These are phyloP conservation scores for Metarhizium guizhouense DNA, from an alignment of 2,329 filamentous ascomycete genomes.

Conservation along the genomic window DNA sequence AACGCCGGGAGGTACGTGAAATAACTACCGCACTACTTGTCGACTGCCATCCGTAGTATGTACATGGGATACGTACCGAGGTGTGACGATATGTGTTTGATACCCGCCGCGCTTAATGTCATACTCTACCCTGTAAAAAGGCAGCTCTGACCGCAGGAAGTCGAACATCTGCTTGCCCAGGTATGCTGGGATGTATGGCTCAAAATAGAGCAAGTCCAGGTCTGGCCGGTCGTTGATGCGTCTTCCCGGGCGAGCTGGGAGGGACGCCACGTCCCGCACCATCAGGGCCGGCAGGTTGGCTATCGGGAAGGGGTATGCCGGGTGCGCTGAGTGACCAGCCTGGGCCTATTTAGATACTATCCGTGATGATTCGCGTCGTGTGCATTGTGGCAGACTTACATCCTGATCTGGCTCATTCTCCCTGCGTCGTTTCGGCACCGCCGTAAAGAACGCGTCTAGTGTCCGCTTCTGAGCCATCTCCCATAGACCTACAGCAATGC, in stretches of 20 bases:
- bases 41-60: too few species aligned
- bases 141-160: slow-evolving; percentile 61
- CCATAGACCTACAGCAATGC: background rate
- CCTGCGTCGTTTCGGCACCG: slow-evolving; percentile 19
- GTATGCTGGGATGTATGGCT: slow-evolving; percentile 57
- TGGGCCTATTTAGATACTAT: background rate
- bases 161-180: slow-evolving; percentile 54
- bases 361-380: slow-evolving; percentile 1
- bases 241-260: slow-evolving; percentile 43
- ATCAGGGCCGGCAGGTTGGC: slow-evolving; percentile 30
- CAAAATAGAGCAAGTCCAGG: slow-evolving; percentile 66
- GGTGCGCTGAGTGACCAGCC: slow-evolving; percentile 24
- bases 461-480: slow-evolving; percentile 36
- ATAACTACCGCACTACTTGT: too few species aligned
- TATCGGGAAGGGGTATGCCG: slow-evolving; percentile 43
- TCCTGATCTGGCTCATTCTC: slow-evolving; percentile 3
- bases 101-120: slow-evolving; percentile 57
- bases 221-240: slow-evolving; percentile 58
- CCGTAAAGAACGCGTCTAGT: slow-evolving; percentile 57
- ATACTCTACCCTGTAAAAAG: slow-evolving; percentile 70
- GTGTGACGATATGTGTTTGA: slow-evolving; percentile 51
- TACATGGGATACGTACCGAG: slow-evolving; percentile 24
- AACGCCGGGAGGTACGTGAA: too few species aligned
- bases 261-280: slow-evolving; percentile 27
- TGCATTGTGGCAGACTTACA: background rate